Conservation (phyloP, 176 grass and related monocot species). For the Melocanna baccifera region DNA sequence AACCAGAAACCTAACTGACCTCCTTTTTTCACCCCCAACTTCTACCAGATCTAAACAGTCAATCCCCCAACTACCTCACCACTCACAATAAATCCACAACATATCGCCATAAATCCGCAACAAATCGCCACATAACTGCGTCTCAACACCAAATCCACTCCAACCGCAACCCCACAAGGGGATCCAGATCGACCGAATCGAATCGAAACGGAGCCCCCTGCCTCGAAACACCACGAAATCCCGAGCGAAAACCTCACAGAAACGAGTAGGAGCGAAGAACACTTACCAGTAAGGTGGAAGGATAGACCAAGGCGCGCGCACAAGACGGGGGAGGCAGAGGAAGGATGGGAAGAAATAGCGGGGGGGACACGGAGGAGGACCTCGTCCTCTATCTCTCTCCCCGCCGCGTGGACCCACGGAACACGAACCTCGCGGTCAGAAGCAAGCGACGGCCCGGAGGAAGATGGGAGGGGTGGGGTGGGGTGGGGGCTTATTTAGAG, state of each 20-base stretch:
- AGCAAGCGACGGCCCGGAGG: constrained; percentile 8
- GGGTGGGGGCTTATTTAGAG: constrained; percentile 39
- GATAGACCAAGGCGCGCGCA: background rate
- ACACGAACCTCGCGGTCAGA: constrained; percentile 18
- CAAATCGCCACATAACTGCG: background rate
- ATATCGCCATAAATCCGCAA: constrained; percentile 18
- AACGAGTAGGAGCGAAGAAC: background rate
- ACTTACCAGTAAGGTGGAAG: constrained; percentile 24
- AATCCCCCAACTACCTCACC: background rate
- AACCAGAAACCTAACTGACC: constrained; percentile 20
- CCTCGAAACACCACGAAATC: constrained; percentile 5
- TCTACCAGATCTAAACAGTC: constrained; percentile 44
- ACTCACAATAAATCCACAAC: background rate
- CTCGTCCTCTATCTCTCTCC: background rate
- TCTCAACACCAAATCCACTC: background rate
- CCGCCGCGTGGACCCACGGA: background rate
- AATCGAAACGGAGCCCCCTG: background rate
- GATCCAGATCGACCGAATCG: background rate
- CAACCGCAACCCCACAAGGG: background rate
- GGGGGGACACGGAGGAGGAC: background rate
- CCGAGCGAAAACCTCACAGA: background rate
- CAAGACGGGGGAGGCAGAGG: background rate
- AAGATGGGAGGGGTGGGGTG: background rate
- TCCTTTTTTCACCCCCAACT: background rate
- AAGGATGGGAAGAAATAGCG: background rate